Base-by-base conservation (phyloP, 805 yeast species). In the Kodamaea kakaduensis region DNA sequence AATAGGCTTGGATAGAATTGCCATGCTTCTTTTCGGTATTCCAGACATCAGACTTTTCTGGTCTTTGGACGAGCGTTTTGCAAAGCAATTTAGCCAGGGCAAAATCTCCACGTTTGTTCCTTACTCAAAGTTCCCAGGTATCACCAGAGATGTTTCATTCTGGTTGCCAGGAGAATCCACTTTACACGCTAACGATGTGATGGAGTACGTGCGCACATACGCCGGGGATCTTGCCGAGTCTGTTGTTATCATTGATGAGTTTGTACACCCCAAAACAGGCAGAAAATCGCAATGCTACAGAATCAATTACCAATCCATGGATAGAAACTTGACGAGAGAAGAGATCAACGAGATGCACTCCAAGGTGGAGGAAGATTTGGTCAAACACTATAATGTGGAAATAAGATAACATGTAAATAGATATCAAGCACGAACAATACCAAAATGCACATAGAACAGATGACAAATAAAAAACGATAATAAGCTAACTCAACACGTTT, bases 31-130 rank as follows among this genome's bases (percentile, higher is more conserved):
- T 34, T 93, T 89, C 62, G 96, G 94, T 15, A 82, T 93, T 30
- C 97, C 97, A 2, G 98, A 93, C 56, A 93, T 93, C 43, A 71
- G 98, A 44, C 64, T 90, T 31, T 86, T 93, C 59, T 93, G 98
- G 98, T 73, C 96, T 1, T 49, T 61, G 24, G 96, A 93, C 59
- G 77, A 76, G 35, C 67, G 96, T 37, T 93, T 93, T 54, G 59
- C 69, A 18, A 57, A 59, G 2, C 98, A 93, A 62, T 93, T 93
- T 57, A 43, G 56, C 20, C 66, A 71, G 34, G 84, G 83, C 8
- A 54, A 64, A 17, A 86, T 93, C 32, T 59, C 79, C 1, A 78
- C 78, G 7, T 93, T 90, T 65, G 77, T 69, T 50, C 93, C 96
- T 5, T 93, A 85, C 64, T 87, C 97, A 4, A 88, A 84, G 59